Base-by-base conservation (phyloP, 176 grass and related monocot species). In the Avena atlantica region DNA sequence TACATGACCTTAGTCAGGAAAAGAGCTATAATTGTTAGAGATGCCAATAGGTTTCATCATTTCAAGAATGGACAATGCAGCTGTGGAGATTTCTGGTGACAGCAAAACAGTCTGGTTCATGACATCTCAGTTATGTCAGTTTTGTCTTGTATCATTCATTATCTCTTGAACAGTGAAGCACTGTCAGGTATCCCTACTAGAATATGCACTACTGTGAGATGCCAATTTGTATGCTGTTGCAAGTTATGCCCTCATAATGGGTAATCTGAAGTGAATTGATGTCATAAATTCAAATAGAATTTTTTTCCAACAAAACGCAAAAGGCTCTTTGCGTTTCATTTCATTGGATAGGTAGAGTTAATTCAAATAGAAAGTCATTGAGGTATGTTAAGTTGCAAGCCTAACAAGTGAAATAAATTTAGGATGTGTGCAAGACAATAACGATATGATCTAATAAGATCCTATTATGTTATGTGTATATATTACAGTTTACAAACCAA, bases 31-130 rank as follows among this genome's bases (percentile, higher is more conserved):
- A 78, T 91, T 45, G 45, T 96, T 17, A 81, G 87, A 84, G 91
- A 93, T 89, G 87, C 88, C 74, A 93, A 96, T 68, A 85, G 94
- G 64, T 96, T 96, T 87, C 94, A 96, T 86, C 92, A 96, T 82
- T 96, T 93, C 74, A 93, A 87, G 74, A 81, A 93, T 78, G 94
- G 94, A 20, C 66, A 76, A 56, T 96, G 94, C 83, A 96, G 89
- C n/a, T 96, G 91, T 90, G 82, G 88, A 64, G 89, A 96, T 85
- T 96, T 96, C 70, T 96, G 92, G 94, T 96, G 83, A 93, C 24
- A 62, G 12, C 9, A 24, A 70, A 71, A 29, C 14, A 79, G 37
- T 25, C n/a, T 24, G 57, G 37, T 44, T 47, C 78, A 63, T 45
- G 36, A 47, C 78, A 59, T 63, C 45, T 17, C 13, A 52, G 72